Evolutionary conservation across 176 grass and related monocot genomes (phyloP).

Genomic region (Poa annua): DNA sequence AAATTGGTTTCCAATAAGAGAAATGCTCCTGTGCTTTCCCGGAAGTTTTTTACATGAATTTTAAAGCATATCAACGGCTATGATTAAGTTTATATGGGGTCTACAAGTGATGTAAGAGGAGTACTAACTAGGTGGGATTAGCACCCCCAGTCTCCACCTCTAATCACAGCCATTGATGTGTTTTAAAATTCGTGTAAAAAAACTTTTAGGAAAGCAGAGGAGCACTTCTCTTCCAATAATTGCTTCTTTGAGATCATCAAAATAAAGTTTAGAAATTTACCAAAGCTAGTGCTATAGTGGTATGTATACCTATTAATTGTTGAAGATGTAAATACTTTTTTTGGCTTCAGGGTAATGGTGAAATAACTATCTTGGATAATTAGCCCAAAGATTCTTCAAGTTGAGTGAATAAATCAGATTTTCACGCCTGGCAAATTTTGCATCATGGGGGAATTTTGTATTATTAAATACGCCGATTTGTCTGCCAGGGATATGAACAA

Average conservation of each 20-base stretch:
- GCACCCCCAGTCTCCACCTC: too few relatives aligned
- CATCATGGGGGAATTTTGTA: constrained; percentile 11
- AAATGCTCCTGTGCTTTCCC: too few relatives aligned
- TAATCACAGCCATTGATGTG: too few relatives aligned
- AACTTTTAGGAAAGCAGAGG: too few relatives aligned
- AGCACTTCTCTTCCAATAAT: too few relatives aligned
- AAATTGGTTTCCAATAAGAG: background rate
- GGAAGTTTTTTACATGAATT: too few relatives aligned
- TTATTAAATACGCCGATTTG: constrained; percentile 30
- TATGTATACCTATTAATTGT: constrained; percentile 1
- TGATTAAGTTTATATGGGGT: too few relatives aligned
- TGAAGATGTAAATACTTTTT: constrained; percentile 37
- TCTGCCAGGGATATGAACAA: background rate
- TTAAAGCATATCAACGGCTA: too few relatives aligned
- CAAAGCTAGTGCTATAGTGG: background rate
- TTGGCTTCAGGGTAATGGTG: constrained; percentile 31
- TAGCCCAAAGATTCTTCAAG: constrained; percentile 3
- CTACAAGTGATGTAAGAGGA: too few relatives aligned
- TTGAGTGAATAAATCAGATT: constrained; percentile 36
- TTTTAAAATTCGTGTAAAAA: too few relatives aligned
- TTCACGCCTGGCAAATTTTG: constrained; percentile 32
- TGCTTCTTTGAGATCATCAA: background rate
- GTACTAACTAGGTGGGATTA: too few relatives aligned
- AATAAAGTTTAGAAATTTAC: background rate
- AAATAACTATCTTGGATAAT: background rate